Evolutionary conservation across 78 protist species (phyloP), one percentile per base, ranked within the genome.

Genomic region (Creolimax fragrantissima): DNA sequence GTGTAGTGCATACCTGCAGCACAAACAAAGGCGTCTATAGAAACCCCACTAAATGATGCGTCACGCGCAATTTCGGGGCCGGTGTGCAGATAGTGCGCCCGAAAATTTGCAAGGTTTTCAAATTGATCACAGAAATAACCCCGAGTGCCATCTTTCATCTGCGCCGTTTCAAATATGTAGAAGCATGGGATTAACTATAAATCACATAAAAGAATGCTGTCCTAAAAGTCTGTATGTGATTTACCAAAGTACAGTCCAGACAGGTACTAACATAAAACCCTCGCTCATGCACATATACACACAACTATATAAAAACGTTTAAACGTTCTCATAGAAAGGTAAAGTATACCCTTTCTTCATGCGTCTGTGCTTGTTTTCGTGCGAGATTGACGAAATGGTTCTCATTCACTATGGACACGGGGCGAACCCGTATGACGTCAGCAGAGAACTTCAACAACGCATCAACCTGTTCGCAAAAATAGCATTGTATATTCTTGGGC

Each of bases 101-200:
- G 94, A 43, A 39, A 91, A 83, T 96, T 96, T 81, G 95, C 92
- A 0, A 85, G 83, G 85, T 94, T 95, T 44, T 96, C 96, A 41
- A 95, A 96, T 88, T 96, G 98, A 41, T 96, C 84, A 42, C 93
- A 85, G 41, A 92, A 95, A 84, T 90, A 91, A 36, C 94, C 81
- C 36, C 88, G 86, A 24, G 86, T 83, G 0, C 86, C 86, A 83
- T 6, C 86, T 24, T 83, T 36, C 7, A 39, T 24, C 86, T 24
- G 74, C n/a, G n/a, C n/a, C n/a, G n/a, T n/a, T n/a, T n/a, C n/a
- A n/a, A n/a, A n/a, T n/a, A n/a, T n/a, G n/a, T n/a, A n/a, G n/a
- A n/a, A n/a, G n/a, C n/a, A n/a, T n/a, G n/a, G n/a, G n/a, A n/a
- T n/a, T n/a, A n/a, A n/a, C n/a, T n/a, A n/a, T n/a, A n/a, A n/a